These are phyloP conservation scores for Beauveria scarabaeidicola DNA, from an alignment of 2,329 filamentous ascomycete genomes.

Conservation along the genomic window DNA sequence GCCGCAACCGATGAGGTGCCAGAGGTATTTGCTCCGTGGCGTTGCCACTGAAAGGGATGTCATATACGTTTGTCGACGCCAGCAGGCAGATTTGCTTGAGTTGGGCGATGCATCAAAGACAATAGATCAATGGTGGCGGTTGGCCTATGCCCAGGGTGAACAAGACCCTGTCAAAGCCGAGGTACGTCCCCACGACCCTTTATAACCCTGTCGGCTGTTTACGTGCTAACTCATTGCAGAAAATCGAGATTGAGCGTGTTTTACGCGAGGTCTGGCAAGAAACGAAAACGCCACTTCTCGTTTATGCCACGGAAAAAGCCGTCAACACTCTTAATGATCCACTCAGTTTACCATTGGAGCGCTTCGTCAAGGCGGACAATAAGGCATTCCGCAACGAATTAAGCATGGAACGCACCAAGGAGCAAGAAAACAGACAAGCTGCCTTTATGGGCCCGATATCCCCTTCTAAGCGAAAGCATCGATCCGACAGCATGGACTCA, in stretches of 20 bases:
- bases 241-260: conserved; percentile 37
- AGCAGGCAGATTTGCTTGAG: conserved; percentile 34
- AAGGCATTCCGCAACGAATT: conserved; percentile 43
- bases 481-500: conserved; percentile 37
- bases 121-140: conserved; percentile 48
- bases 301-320: conserved; percentile 47
- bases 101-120: conserved; percentile 24
- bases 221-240: conserved; percentile 28
- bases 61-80: conserved; percentile 41
- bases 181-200: conserved; percentile 26
- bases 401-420: conserved; percentile 25
- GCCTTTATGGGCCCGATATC: conserved; percentile 33
- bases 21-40: conserved; percentile 43
- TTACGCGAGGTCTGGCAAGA: conserved; percentile 39
- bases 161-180: conserved; percentile 38
- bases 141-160: conserved; percentile 32
- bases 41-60: conserved; percentile 38
- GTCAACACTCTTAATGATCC: conserved; percentile 26
- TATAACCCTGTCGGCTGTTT: neutral
- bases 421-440: conserved; percentile 16
- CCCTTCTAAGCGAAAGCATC: conserved; percentile 37
- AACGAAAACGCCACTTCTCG: conserved; percentile 37
- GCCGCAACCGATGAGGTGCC: conserved; percentile 30
- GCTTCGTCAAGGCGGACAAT: conserved; percentile 45
- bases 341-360: conserved; percentile 32